Evolutionary conservation across 2,329 filamentous ascomycete genomes (phyloP).

Genomic region (Epichloe brachyelytri): DNA sequence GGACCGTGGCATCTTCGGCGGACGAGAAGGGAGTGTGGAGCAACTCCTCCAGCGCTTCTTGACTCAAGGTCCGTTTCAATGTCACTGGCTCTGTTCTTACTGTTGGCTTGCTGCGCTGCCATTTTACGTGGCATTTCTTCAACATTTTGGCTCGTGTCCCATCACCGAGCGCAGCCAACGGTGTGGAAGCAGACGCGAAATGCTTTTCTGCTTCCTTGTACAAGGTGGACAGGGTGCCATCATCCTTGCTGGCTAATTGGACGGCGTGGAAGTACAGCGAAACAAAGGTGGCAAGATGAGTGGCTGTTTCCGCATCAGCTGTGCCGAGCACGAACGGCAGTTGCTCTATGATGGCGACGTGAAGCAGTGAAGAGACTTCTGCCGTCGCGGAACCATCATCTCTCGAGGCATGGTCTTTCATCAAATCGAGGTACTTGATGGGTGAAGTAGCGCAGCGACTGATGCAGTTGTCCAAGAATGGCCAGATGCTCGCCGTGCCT

Average conservation of each 20-base stretch:
- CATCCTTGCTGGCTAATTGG: constrained; percentile 17
- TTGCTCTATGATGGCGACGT: constrained; percentile 63
- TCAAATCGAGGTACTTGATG: constrained; percentile 68
- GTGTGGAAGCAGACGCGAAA: constrained; percentile 15
- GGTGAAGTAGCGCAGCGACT: constrained; percentile 61
- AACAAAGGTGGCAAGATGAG: constrained; percentile 43
- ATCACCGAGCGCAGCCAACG: constrained; percentile 11
- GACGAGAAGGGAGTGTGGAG: constrained; percentile 35
- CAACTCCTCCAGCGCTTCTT: constrained; percentile 35
- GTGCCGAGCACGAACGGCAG: constrained; percentile 53
- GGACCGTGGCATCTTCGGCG: constrained; percentile 37
- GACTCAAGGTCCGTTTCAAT: constrained; percentile 14
- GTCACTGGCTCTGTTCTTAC: background rate
- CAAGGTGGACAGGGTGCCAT: background rate
- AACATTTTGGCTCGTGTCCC: constrained; percentile 9
- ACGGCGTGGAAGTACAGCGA: constrained; percentile 42
- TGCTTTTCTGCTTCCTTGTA: constrained; percentile 19
- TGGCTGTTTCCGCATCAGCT: constrained; percentile 28
- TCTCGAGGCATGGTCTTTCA: constrained; percentile 33
- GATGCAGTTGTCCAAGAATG: constrained; percentile 73
- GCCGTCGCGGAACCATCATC: constrained; percentile 13
- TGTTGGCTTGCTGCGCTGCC: constrained; percentile 5
- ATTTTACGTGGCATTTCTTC: constrained; percentile 4
- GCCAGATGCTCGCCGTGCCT: constrained; percentile 37
- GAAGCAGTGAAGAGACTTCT: constrained; percentile 43